Evolutionary conservation across 805 yeast species (phyloP), one percentile per base, ranked within the genome.

Genomic region (Lachancea mirantina): DNA sequence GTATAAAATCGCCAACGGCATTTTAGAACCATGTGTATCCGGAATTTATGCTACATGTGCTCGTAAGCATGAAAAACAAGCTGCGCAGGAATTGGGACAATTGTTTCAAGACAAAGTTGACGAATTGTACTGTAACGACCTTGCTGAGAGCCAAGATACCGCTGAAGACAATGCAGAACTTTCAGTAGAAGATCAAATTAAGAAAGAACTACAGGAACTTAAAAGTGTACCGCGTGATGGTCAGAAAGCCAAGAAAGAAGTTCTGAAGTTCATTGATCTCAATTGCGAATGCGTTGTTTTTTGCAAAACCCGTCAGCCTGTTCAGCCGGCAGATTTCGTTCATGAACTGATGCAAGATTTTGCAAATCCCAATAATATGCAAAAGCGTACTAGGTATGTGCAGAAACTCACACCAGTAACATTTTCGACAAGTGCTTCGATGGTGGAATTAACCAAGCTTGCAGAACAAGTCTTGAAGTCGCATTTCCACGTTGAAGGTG

Each of bases 11-110:
- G 49, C 53, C 44, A 36, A 49, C 67, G 65, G 51, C 43, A 31
- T 40, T 26, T 24, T 88, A 13, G 96, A 88, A 48, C 95, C 96
- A 0, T 80, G 80, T 23, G 82, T 92, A 34, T 63, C 78, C 23
- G 98, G 98, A 0, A 68, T 92, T 1, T 92, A 83, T 57, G 95
- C 87, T 8, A 83, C 97, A 0, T 89, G 96, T 57, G 73, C 76
- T 30, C 69, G 95, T 46, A 80, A 81, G 23, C 76, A 78, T 38
- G 98, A 92, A 55, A 68, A 68, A 34, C 76, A 71, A 33, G 84
- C 94, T 39, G 70, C 79, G n/a, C 75, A 74, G 41, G 96, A 87
- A 53, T 60, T 87, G 45, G 65, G 72, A 40, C 56, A 64, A 36
- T 51, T 84, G 7, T 68, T 87, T 25, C 59, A 62, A 30, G 84